Base-by-base conservation (phyloP, 495 filamentous ascomycete species). In the Xylaria cubensis region DNA sequence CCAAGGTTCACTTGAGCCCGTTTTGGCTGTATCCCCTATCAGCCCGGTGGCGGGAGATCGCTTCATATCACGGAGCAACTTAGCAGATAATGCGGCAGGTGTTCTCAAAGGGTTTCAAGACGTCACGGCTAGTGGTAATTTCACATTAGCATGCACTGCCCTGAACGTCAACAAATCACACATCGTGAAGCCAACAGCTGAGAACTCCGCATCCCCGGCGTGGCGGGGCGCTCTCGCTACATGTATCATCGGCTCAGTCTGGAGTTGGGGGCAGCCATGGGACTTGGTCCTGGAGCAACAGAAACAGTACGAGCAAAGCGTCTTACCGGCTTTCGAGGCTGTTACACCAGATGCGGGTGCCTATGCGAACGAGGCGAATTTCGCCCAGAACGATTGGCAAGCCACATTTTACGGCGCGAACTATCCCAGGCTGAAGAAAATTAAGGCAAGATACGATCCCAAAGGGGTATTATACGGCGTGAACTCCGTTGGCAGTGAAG, bases 301-400 rank as follows among this genome's bases (percentile, higher is more conserved):
- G 46, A 48, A 66, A 8, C 0, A 10, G 12, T 55, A 78, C 4
- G 76, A 73, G 13, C 64, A 73, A 34, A 21, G 15, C 10, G 70
- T 82, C 8, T 78, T 84, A 17, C 80, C 81, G 1, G 69, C 79
- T n/a, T 72, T 88, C 10, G 79, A 80, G 15, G 80, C 80, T 15
- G 70, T 86, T 56, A 83, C 81, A 19, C 84, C 82, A 15, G 77
- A 78, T 46, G 76, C 76, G 62, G 85, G 85, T 4, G 75, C 81
- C 4, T 87, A 87, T 74, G 29, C 84, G 71, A 88, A 87, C 67
- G 83, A 88, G 74, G 85, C 77, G 6, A 80, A 90, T 76, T 80
- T 85, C 61, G 78, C 83, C 44, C 87, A 90, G 73, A 86, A 87
- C 0, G 77, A 89, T 74, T 90, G 85, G 82, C 85, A 90, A 75